Evolutionary conservation across 2,329 filamentous ascomycete species (phyloP).

Genomic region (Xylaria sp.): DNA sequence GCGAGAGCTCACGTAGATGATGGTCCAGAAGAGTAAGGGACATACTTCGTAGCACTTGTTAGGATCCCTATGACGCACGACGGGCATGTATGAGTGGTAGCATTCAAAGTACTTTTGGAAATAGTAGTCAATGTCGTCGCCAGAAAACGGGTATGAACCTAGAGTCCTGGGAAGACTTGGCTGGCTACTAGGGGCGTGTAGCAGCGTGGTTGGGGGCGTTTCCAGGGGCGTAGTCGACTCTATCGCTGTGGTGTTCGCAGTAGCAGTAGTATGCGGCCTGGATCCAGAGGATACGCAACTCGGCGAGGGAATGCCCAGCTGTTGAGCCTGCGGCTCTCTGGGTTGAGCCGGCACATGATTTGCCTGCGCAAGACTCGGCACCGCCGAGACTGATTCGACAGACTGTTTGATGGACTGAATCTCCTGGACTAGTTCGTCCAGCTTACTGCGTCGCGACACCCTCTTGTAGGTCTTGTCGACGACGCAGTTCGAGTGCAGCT

Average conservation of each 20-base stretch:
- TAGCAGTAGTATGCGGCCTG: slow-evolving; percentile 8
- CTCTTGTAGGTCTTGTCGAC: slow-evolving; percentile 33
- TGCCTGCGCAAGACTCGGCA: slow-evolving; percentile 14
- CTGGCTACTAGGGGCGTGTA: slow-evolving; percentile 20
- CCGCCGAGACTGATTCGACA: slow-evolving; percentile 32
- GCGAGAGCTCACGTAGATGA: slow-evolving; percentile 46
- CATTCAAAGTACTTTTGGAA: slow-evolving; percentile 51
- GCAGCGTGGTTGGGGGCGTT: slow-evolving; percentile 27
- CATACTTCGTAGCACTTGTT: slow-evolving; percentile 46
- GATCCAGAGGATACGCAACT: slow-evolving; percentile 9
- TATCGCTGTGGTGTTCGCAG: slow-evolving; percentile 1
- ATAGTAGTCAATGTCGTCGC: slow-evolving; percentile 51
- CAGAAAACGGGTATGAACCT: slow-evolving; percentile 43
- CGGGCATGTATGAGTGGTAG: slow-evolving; percentile 49
- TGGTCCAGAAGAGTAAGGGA: slow-evolving; percentile 50
- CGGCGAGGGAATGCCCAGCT: slow-evolving; percentile 23
- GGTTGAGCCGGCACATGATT: slow-evolving; percentile 17
- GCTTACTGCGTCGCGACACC: slow-evolving; percentile 39
- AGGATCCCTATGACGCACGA: slow-evolving; percentile 45
- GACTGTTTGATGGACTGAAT: slow-evolving; percentile 51
- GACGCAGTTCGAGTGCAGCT: slow-evolving; percentile 28
- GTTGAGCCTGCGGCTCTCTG: slow-evolving; percentile 19
- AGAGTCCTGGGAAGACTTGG: slow-evolving; percentile 39
- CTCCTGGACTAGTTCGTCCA: slow-evolving; percentile 51
- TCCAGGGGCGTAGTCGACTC: slow-evolving; percentile 28